These are phyloP conservation scores for Trypanosoma congolense DNA, from an alignment of 208 protist genomes.

Conservation along the genomic window DNA sequence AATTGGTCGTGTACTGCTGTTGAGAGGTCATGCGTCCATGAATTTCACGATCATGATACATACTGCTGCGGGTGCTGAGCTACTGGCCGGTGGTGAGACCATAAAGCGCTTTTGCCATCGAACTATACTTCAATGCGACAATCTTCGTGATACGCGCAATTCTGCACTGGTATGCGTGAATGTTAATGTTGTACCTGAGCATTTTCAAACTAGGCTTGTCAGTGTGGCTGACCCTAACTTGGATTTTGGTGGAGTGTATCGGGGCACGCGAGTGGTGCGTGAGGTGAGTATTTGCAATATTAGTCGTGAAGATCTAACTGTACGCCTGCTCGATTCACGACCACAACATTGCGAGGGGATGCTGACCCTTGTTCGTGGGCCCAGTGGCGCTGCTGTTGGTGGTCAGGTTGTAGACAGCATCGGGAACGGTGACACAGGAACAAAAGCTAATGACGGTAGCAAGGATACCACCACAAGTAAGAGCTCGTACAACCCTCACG, in stretches of 20 bases:
- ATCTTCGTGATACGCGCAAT: constrained; percentile 67
- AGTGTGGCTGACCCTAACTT: constrained; percentile 43
- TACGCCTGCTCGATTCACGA: constrained; percentile 40
- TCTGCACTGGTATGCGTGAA: constrained; percentile 59
- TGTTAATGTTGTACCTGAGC: constrained; percentile 45
- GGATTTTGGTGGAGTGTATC: constrained; percentile 80
- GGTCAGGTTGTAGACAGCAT: background rate
- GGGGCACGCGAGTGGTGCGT: constrained; percentile 43
- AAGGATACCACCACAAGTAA: background rate
- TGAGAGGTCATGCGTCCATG: constrained; percentile 69
- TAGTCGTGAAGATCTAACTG: constrained; percentile 40
- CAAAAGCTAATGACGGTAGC: background rate
- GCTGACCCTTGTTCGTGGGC: constrained; percentile 33
- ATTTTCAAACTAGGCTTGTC: constrained; percentile 65
- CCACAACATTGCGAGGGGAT: constrained; percentile 48
- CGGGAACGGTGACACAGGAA: constrained; percentile 3
- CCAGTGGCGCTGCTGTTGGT: background rate
- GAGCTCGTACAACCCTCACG: background rate
- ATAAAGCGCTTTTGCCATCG: constrained; percentile 37
- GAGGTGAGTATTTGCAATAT: constrained; percentile 41
- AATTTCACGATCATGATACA: constrained; percentile 71
- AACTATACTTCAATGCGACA: constrained; percentile 75
- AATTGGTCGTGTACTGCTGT: constrained; percentile 46
- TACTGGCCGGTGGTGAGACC: background rate
- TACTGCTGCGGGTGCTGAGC: constrained; percentile 26